A percentile compares a stretch with the other conserved stretches of the same genome.
phyloP scores from a whole-genome alignment of 441 rosid species.

The Erodium texanum region DNA sequence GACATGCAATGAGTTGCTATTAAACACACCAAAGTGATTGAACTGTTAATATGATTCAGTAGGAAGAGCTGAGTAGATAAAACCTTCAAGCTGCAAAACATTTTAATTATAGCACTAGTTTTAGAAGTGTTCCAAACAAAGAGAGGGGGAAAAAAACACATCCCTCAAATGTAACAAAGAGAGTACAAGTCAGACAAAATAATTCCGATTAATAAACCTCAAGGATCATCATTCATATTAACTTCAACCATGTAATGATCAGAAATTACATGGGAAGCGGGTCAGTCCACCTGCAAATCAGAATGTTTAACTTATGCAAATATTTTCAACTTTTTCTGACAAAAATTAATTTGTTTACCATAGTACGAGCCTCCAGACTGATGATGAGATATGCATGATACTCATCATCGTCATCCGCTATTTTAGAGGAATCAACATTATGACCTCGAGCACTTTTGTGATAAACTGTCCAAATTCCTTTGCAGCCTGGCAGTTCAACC shows the following conservation, averaged over 20 bases:
- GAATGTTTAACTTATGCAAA: constrained; percentile 6
- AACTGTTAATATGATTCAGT: too few species aligned
- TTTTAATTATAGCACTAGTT: too few species aligned
- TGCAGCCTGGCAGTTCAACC: constrained; percentile 97
- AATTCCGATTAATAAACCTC: background rate
- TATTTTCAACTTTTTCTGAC: background rate
- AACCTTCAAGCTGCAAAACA: too few species aligned
- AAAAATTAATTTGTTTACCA: constrained; percentile 42
- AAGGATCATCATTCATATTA: background rate
- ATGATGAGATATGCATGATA: constrained; percentile 98
- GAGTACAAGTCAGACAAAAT: too few species aligned
- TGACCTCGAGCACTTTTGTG: constrained; percentile 82
- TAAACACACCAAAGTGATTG: too few species aligned
- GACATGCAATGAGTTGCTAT: too few species aligned
- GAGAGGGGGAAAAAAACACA: too few species aligned
- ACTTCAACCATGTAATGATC: background rate
- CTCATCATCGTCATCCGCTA: constrained; percentile 56
- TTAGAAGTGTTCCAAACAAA: too few species aligned
- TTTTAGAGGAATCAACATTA: constrained; percentile 65
- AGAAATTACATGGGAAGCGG: background rate
- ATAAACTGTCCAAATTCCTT: constrained; percentile 98
- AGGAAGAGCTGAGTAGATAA: too few species aligned
- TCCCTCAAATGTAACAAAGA: too few species aligned
- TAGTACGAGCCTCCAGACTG: constrained; percentile 87
- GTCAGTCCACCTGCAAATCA: constrained; percentile 3